A percentile compares a stretch with the other conserved stretches of the same genome.
Evolutionary conservation across 164 flowering plant genomes (phyloP).

Genomic region (Saururus chinensis): DNA sequence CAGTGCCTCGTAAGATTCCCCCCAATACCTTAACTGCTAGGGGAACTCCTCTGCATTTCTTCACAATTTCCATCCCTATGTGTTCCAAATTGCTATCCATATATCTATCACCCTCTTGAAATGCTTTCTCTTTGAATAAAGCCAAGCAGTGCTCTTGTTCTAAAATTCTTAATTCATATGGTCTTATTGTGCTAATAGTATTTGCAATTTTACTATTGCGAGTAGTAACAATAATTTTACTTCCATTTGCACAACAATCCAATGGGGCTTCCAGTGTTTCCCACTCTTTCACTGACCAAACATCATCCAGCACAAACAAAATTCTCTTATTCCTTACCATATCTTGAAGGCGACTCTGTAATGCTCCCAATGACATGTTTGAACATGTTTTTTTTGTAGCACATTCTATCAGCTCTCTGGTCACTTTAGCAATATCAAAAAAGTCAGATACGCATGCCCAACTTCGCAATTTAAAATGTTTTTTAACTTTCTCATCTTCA

Average conservation of each 20-base stretch:
- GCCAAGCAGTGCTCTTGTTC: no score
- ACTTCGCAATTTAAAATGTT: conserved; percentile 1
- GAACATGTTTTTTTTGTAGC: neutral
- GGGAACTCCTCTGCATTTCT: conserved; percentile 12
- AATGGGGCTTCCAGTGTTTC: no score
- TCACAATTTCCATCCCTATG: no score
- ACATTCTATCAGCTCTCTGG: neutral
- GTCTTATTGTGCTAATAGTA: no score
- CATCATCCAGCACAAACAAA: no score
- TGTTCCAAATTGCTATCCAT: conserved; percentile 8
- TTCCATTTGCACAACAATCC: no score
- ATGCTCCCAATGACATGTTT: neutral
- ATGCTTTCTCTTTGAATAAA: neutral
- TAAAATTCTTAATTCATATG: no score
- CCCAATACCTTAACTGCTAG: conserved; percentile 9
- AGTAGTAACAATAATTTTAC: no score
- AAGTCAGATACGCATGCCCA: conserved; percentile 9
- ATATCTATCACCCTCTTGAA: neutral
- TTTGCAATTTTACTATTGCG: no score
- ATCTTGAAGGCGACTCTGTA: no score
- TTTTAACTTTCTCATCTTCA: neutral
- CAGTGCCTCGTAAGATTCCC: conserved; percentile 4
- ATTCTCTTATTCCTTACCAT: no score
- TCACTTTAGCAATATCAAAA: neutral
- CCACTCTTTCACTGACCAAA: no score